Percentiles rank a stretch among this genome's conserved stretches.
These are phyloP conservation scores for Alternaria brassicicola DNA, from an alignment of 2,329 filamentous ascomycete genomes.

Conservation along the genomic window DNA sequence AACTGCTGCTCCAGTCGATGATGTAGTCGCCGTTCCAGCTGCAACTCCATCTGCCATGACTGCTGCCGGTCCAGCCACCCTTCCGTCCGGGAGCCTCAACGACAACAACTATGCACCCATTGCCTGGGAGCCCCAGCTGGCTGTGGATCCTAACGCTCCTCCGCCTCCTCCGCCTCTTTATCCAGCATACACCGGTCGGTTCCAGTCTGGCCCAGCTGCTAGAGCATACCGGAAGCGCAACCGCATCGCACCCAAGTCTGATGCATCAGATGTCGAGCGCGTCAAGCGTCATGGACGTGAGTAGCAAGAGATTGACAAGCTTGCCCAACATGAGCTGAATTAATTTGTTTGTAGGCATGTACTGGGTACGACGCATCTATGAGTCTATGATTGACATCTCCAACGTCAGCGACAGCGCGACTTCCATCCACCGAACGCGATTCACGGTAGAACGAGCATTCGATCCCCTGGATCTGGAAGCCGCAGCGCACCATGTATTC, in stretches of 20 bases:
- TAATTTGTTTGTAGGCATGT: constrained; percentile 14
- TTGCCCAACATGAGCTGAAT: constrained; percentile 1
- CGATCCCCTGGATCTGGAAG: constrained; percentile 31
- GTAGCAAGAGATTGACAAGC: not conserved
- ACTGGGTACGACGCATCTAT: constrained; percentile 42
- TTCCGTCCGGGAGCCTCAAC: not conserved
- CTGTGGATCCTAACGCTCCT: not conserved
- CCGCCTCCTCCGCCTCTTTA: constrained; percentile 18
- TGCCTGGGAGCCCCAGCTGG: not conserved
- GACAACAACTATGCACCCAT: constrained; percentile 7
- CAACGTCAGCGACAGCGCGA: constrained; percentile 21
- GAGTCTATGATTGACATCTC: constrained; percentile 36
- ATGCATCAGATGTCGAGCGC: constrained; percentile 24
- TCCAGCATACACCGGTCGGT: constrained; percentile 18
- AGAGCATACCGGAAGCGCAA: constrained; percentile 21
- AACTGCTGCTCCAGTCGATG: not conserved
- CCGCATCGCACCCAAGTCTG: constrained; percentile 17
- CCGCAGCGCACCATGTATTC: constrained; percentile 39
- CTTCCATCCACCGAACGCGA: constrained; percentile 25
- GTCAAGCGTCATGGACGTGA: constrained; percentile 33
- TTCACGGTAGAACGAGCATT: constrained; percentile 18
- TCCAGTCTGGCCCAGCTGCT: constrained; percentile 29
- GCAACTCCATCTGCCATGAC: not conserved
- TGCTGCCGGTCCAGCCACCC: not conserved
- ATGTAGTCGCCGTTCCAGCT: not conserved